Base-by-base conservation (phyloP, 1,139 yeast species). In the Sugiyamaella japonica region DNA sequence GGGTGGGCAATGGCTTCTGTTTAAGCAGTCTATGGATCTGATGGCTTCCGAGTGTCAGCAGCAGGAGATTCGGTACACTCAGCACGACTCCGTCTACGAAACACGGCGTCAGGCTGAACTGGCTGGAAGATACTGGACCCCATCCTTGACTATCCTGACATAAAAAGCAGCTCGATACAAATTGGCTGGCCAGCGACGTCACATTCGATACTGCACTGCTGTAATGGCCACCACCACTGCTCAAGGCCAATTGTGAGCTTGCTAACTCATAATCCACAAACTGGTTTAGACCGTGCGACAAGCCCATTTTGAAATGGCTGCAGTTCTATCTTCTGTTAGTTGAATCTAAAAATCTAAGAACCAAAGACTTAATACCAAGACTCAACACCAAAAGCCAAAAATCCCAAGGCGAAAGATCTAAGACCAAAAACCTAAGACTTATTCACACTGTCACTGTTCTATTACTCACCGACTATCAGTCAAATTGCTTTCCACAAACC, bases 61-160 rank as follows among this genome's bases (percentile, higher is more conserved):
- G 74, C 39, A 82, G 71, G 9, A 79, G 17, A 2, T 86, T 81
- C 0, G 84, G 71, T 1, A 76, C 52, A 37, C 82, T 80, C 58
- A 81, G 73, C 7, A 89, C 67, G 0, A 79, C 73, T 37, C 96
- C 97, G 63, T 86, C 89, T 41, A 86, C 75, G 65, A 91, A 85
- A 66, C 98, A 91, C 1, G 93, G 87, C 0, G 97, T 83, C 56
- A 89, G 78, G 64, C 86, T 95, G 48, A 81, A 81, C 63, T 82
- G 81, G 7, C 56, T 55, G 7, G 42, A 76, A 52, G 77, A 86
- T 8, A 87, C 70, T 0, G 95, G 89, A 1, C 88, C 87, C 84
- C 90, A 87, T 1, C 96, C 96, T 59, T 84, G 89, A 12, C 63
- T 60, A 59, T 76, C 77, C 36, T 67, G 68, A 61, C 85, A 81